Base-by-base conservation (phyloP, 139 green algal genomes). In the Tetraselmis striata region DNA sequence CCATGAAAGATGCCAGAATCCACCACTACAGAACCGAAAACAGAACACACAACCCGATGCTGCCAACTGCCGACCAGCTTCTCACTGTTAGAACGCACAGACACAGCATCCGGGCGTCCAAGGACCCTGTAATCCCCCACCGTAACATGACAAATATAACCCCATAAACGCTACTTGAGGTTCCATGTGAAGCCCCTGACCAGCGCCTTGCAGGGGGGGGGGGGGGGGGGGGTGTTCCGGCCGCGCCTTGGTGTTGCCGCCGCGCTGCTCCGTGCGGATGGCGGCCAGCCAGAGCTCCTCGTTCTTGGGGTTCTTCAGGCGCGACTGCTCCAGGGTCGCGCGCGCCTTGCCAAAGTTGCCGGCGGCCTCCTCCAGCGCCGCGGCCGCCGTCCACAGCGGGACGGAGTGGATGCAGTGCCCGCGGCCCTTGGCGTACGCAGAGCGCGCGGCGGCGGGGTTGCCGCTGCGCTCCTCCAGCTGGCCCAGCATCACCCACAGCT, bases 401-500 rank as follows among this genome's bases (percentile, higher is more conserved):
- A 95, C 82, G 81, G 86, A 91, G 76, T 87, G 77, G 76, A 91
- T 84, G 90, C 93, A 95, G 32, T 87, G 85, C 45, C 84, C 82
- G 59, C 93, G 78, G 59, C 90, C 92, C 59, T 29, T 30, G 67
- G 79, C 22, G 82, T 92, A 95, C 28, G 86, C 90, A 24, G 87
- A 59, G 2, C 92, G 59, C 28, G 92, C 91, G 1, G 82, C 87
- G 28, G 94, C 90, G 2, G 30, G 79, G 76, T 80, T 80, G 29
- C 90, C 91, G n/a, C 80, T 25, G 75, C 90, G 84, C 87, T 94
- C 90, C 84, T 98, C 94, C 86, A 98, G 88, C 90, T 98, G 96
- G 2, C 93, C 96, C 59, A 95, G 79, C 96, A 99, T 99, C 18
- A 98, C 83, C 88, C 94, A 96, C 76, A 98, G 86, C 93, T 98